These are phyloP conservation scores for Cadophora luteo-olivacea DNA, from an alignment of 2,329 filamentous ascomycete species.

Conservation along the genomic window DNA sequence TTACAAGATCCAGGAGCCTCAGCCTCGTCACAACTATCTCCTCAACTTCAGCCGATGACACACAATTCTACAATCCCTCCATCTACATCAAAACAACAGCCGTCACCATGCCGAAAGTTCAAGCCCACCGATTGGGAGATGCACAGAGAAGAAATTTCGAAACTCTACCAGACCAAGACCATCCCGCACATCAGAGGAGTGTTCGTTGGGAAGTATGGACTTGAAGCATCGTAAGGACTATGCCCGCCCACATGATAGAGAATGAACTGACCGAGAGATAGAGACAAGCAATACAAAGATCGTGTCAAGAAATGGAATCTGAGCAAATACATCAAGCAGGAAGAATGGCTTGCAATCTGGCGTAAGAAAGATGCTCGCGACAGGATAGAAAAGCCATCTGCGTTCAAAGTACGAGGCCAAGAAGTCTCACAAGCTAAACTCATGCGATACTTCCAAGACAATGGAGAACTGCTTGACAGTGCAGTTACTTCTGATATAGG, in stretches of 20 bases:
- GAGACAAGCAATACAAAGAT: not conserved
- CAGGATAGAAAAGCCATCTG: not conserved
- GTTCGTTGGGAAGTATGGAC: not conserved
- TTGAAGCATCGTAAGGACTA: slow-evolving; percentile 4
- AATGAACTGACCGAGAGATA: not conserved
- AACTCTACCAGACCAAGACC: not conserved
- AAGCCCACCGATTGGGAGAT: slow-evolving; percentile 6
- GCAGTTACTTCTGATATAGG: not conserved
- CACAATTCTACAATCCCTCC: too few relatives aligned
- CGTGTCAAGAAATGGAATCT: not conserved
- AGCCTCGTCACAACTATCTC: not conserved
- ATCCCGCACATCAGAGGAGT: not conserved
- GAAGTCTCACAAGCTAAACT: not conserved
- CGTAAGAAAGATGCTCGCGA: not conserved
- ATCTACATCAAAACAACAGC: too few relatives aligned
- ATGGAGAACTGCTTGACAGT: not conserved
- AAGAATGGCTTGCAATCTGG: not conserved
- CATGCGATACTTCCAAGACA: not conserved
- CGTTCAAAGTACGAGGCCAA: not conserved
- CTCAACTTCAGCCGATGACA: not conserved
- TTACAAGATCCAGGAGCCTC: not conserved
- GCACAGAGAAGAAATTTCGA: not conserved
- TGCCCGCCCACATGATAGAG: not conserved
- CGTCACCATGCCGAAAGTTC: too few relatives aligned
- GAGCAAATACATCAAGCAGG: not conserved